Conservation (phyloP, 2,329 filamentous ascomycete species). For the Ceratocystis smalleyi region DNA sequence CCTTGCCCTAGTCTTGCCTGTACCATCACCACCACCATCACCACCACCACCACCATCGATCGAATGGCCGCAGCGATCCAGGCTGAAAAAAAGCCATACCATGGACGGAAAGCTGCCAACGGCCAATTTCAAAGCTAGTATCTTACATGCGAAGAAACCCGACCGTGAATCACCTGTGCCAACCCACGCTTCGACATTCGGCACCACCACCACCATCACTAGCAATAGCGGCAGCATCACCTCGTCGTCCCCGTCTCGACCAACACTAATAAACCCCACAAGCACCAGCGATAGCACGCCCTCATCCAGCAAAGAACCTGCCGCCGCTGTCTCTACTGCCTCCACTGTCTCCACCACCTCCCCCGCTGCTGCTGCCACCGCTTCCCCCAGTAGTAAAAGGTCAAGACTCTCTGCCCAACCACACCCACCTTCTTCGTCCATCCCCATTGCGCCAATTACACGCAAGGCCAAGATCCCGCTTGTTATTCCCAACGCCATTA, state of each 20-base stretch:
- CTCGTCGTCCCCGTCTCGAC: conserved; percentile 12
- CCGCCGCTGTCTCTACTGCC: not conserved
- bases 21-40: not conserved
- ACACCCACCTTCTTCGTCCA: not conserved
- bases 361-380: not conserved
- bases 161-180: not conserved
- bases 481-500: not conserved
- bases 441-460: not conserved
- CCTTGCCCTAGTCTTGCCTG: conserved; percentile 1
- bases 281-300: not conserved
- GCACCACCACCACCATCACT: not conserved
- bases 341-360: not conserved
- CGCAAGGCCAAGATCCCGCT: conserved; percentile 3
- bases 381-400: not conserved
- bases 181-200: conserved; percentile 1
- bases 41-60: conserved; percentile 12
- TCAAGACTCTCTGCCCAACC: not conserved
- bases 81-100: conserved; percentile 11
- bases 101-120: conserved; percentile 15
- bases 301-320: not conserved
- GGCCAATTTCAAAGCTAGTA: conserved; percentile 13
- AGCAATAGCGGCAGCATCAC: not conserved
- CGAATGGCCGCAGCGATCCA: conserved; percentile 10
- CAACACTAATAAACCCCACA: not conserved
- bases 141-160: conserved; percentile 3